Conservation (phyloP, 2,329 filamentous ascomycete species). For the Fusarium fracticaudum region DNA sequence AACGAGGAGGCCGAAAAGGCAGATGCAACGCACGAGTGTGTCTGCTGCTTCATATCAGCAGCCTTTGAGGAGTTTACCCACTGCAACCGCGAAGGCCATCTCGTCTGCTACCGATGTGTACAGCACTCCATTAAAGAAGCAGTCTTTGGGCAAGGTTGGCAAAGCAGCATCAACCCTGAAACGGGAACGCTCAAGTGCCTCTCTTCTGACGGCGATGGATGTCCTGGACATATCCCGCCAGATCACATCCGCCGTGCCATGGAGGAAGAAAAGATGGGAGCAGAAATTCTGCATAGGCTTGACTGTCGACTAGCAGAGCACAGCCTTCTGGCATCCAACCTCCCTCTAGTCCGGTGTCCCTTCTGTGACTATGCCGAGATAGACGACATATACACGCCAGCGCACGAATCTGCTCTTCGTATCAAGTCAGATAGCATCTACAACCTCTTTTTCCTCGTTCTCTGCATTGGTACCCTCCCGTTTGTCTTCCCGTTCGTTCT, state of each 20-base stretch:
- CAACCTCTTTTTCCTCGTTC: conserved; percentile 60
- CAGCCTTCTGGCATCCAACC: conserved; percentile 74
- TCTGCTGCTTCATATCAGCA: conserved; percentile 78
- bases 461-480: conserved; percentile 64
- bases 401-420: conserved; percentile 62
- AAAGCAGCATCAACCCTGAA: conserved; percentile 77
- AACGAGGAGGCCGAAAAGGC: conserved; percentile 66
- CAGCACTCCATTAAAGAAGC: conserved; percentile 85
- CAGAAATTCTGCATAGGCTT: conserved; percentile 77
- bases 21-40: conserved; percentile 73
- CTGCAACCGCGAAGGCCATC: conserved; percentile 75
- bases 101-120: conserved; percentile 85
- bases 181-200: conserved; percentile 83
- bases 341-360: conserved; percentile 84
- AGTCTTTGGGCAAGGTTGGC: conserved; percentile 93
- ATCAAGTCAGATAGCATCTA: conserved; percentile 63
- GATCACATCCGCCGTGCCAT: conserved; percentile 79
- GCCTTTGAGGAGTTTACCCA: conserved; percentile 78
- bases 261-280: conserved; percentile 72
- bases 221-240: conserved; percentile 76
- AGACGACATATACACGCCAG: conserved; percentile 76
- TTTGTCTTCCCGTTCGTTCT: conserved; percentile 64
- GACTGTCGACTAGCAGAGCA: conserved; percentile 84
- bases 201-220: conserved; percentile 77
- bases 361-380: conserved; percentile 93